These are phyloP conservation scores for Takakia lepidozioides DNA, from an alignment of 225 moss, liverwort and hornwort genomes.

Conservation along the genomic window DNA sequence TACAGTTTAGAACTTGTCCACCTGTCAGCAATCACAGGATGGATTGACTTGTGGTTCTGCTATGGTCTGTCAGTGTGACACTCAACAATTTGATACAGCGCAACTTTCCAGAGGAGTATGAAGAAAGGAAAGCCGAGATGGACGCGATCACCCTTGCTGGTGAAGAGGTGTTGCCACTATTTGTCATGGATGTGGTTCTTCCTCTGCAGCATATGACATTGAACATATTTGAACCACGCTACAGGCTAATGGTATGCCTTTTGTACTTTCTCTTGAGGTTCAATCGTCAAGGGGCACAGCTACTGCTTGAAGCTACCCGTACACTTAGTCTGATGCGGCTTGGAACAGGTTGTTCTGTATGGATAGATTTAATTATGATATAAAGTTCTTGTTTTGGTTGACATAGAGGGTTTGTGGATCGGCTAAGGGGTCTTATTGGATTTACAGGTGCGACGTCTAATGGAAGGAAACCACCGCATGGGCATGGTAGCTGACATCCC, in stretches of 20 bases:
- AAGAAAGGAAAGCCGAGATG: conserved; percentile 86
- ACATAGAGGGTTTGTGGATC: background rate
- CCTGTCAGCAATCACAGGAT: too few relatives aligned
- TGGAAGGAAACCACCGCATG: conserved; percentile 95
- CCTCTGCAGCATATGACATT: conserved; percentile 55
- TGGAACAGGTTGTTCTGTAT: too few relatives aligned
- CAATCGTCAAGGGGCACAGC: too few relatives aligned
- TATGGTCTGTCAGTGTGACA: conserved; percentile 50
- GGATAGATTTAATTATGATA: too few relatives aligned
- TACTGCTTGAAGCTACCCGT: too few relatives aligned
- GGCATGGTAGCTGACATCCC: conserved; percentile 59
- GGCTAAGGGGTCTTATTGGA: background rate
- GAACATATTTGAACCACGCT: conserved; percentile 90
- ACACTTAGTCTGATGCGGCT: too few relatives aligned
- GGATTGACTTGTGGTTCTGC: background rate
- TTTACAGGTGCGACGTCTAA: conserved; percentile 68
- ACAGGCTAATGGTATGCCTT: conserved; percentile 82
- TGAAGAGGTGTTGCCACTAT: conserved; percentile 71
- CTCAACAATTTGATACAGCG: conserved; percentile 89
- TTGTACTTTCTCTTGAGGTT: background rate
- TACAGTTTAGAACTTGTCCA: background rate
- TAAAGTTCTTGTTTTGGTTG: background rate
- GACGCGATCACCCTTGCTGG: conserved; percentile 56
- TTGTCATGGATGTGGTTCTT: conserved; percentile 78
- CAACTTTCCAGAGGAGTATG: conserved; percentile 82